Evolutionary conservation across 1,284 basidiomycete species (phyloP).

Genomic region (Tilletiaria anomala): DNA sequence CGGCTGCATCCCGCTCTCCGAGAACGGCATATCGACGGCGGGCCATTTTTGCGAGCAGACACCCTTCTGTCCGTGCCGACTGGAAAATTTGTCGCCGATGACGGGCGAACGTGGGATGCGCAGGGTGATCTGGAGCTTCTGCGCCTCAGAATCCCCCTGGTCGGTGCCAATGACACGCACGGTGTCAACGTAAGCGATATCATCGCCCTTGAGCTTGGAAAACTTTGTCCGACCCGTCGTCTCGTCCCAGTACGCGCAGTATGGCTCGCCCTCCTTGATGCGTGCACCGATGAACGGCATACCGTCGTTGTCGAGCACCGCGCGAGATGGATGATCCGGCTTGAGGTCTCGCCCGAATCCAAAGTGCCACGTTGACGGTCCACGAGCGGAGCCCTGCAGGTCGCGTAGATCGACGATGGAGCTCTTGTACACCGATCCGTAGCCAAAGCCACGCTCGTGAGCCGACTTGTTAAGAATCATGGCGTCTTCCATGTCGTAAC

Average conservation of each 20-base stretch:
- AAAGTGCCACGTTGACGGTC: conserved; percentile 51
- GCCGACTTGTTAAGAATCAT: conserved; percentile 99
- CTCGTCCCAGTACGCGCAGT: conserved; percentile 74
- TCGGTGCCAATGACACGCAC: conserved; percentile 82
- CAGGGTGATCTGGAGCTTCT: conserved; percentile 85
- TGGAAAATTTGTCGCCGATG: conserved; percentile 98
- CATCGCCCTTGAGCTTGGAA: conserved; percentile 95
- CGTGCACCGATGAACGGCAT: conserved; percentile 63
- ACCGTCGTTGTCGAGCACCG: conserved; percentile 69
- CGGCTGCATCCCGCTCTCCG: conserved; percentile 95
- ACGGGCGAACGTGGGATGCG: conserved; percentile 88
- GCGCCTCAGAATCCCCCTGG: conserved; percentile 67
- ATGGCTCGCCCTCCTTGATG: conserved; percentile 54
- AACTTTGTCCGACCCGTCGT: conserved; percentile 67
- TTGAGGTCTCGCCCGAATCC: conserved; percentile 52
- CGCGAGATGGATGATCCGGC: conserved; percentile 23
- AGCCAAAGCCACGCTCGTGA: conserved; percentile 92
- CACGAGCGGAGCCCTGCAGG: conserved; percentile 41
- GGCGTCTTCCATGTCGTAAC: conserved; percentile 99
- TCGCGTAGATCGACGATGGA: conserved; percentile 82
- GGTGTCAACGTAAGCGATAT: conserved; percentile 75
- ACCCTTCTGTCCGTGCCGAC: conserved; percentile 97
- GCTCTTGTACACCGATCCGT: conserved; percentile 93
- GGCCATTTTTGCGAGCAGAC: conserved; percentile 99
- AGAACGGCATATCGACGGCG: conserved; percentile 94